These are phyloP conservation scores for Pichia exigua DNA, from an alignment of 805 yeast species.

Conservation along the genomic window DNA sequence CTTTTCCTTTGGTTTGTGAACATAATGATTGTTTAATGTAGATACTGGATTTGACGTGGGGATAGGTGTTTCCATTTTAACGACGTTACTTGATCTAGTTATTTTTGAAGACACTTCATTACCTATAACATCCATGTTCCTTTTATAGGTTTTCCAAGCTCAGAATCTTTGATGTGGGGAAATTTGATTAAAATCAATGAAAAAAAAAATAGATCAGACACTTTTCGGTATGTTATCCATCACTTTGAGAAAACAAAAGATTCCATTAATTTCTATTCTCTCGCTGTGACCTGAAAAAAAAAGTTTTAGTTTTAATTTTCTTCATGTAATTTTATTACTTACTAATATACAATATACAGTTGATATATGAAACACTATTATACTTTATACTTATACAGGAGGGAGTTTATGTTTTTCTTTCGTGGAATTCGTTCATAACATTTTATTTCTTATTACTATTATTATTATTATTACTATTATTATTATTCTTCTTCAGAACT, in stretches of 20 bases:
- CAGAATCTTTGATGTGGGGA: too few relatives aligned
- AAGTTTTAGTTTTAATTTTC: not conserved
- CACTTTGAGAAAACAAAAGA: not conserved
- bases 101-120: not conserved
- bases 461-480: constrained; percentile 7
- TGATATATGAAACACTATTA: not conserved
- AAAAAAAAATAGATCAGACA: not conserved
- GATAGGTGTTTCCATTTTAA: constrained; percentile 2
- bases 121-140: not conserved
- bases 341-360: constrained; percentile 5
- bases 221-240: too few relatives aligned
- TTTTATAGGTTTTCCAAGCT: too few relatives aligned
- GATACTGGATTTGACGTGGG: not conserved
- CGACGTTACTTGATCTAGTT: not conserved
- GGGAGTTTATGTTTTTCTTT: not conserved
- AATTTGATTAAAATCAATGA: too few relatives aligned
- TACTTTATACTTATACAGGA: constrained; percentile 4
- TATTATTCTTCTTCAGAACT: constrained; percentile 26
- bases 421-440: not conserved
- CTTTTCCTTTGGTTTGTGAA: not conserved
- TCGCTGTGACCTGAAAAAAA: too few relatives aligned
- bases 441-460: not conserved
- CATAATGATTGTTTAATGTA: not conserved
- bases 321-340: not conserved
- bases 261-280: too few relatives aligned